These are phyloP conservation scores for Cryptosporidium tyzzeri DNA, from an alignment of 169 alveolate species.

Conservation along the genomic window DNA sequence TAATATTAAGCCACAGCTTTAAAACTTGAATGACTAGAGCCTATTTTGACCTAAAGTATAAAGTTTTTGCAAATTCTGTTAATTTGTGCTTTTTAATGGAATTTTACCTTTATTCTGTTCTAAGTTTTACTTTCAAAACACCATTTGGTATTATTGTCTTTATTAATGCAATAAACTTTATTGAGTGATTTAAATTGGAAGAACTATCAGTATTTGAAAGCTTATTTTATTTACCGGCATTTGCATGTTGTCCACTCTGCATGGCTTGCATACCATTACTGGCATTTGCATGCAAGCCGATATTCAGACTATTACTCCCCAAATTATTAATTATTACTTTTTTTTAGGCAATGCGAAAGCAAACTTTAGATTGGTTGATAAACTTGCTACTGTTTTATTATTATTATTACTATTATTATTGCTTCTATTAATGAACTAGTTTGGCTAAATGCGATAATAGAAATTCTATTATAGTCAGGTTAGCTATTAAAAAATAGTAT, in stretches of 20 bases:
- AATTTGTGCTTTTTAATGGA: not conserved
- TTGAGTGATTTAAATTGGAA: not conserved
- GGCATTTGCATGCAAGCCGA: not conserved
- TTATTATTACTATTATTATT: no score
- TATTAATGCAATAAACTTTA: not conserved
- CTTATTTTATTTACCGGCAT: not conserved
- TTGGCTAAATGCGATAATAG: no score
- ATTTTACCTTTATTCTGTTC: no score
- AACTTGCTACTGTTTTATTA: no score
- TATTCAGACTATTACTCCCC: not conserved
- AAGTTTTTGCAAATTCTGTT: not conserved
- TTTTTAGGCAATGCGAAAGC: not conserved
- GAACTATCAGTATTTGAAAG: not conserved
- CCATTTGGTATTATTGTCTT: not conserved
- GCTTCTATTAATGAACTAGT: no score
- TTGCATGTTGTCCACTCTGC: not conserved
- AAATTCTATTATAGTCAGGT: no score
- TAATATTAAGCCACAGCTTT: not conserved
- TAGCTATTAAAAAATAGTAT: no score
- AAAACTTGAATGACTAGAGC: not conserved
- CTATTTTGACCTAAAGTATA: not conserved
- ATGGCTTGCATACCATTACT: not conserved
- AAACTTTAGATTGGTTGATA: not conserved
- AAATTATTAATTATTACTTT: not conserved
- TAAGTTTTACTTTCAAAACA: not conserved